These are phyloP conservation scores for Ascobolus immersus DNA, from an alignment of 495 filamentous ascomycete genomes.

Conservation along the genomic window DNA sequence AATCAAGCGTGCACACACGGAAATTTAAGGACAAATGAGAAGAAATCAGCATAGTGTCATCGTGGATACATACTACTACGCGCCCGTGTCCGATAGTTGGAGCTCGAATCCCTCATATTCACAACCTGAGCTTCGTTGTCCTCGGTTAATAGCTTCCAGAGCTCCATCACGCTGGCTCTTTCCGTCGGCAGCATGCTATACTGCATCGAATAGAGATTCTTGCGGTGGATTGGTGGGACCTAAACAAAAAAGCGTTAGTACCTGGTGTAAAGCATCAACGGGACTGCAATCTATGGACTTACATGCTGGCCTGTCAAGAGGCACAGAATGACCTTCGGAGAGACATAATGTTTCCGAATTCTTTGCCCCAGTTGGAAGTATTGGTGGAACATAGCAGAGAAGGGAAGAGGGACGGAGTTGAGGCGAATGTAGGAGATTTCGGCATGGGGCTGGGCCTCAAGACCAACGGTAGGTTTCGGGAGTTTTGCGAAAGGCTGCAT, in stretches of 20 bases:
- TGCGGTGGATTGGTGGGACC: constrained; percentile 64
- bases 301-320: constrained; percentile 68
- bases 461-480: not conserved
- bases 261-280: constrained; percentile 3
- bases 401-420: constrained; percentile 69
- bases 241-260: not conserved
- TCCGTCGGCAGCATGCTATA: constrained; percentile 89
- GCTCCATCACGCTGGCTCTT: constrained; percentile 51
- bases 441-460: not conserved
- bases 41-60: no score
- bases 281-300: constrained; percentile 12
- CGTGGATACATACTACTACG: no score
- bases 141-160: constrained; percentile 43
- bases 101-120: no score
- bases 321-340: constrained; percentile 61
- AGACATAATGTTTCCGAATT: constrained; percentile 83
- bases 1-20: no score
- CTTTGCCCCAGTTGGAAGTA: constrained; percentile 87
- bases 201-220: constrained; percentile 86
- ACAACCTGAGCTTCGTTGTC: no score
- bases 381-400: constrained; percentile 79
- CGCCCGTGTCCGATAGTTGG: no score
- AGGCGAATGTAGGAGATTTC: not conserved
- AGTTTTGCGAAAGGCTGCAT: not conserved
- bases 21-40: no score